Base-by-base conservation (phyloP, 208 protist species). In the Lotmaria passim region DNA sequence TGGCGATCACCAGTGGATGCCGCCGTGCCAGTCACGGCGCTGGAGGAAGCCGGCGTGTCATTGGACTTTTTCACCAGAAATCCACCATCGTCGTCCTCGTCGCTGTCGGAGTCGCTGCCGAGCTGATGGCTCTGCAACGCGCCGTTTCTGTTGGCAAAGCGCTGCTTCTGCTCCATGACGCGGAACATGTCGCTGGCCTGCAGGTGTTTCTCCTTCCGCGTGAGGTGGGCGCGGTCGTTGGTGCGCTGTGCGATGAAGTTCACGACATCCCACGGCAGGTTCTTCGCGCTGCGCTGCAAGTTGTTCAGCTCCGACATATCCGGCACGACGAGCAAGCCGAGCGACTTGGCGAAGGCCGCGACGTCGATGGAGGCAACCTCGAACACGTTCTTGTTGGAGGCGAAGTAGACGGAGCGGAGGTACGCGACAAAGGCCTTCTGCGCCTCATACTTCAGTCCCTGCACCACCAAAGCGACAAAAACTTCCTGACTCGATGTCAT, bases 371-470 rank as follows among this genome's bases (percentile, higher is more conserved):
- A 69, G 1, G 78, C 61, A 12, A 99, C 78, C 38, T 98, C 82
- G 65, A 99, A 99, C 1, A 99, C 90, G 44, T 96, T 83, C 72
- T 99, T 99, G 85, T 99, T 96, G 8, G 78, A 62, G 44, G 98
- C 85, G 63, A 99, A 93, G 81, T 98, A 94, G 7, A 99, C 76
- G 51, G 91, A 97, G 50, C 98, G 91, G 26, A 99, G 68, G 82
- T 99, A 99, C 10, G 97, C 96, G 33, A 99, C 93, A 74, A 99
- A 98, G 8, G 94, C 95, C 86, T 98, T 99, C 79, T 99, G 97
- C 12, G 98, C 98, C 43, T 98, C 93, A 78, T 98, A 96, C 87
- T 99, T 99, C 21, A 99, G 81, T 0, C 98, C 95, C 28, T 98
- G 88, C 41, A 98, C 84, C 10, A 99, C 83, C 12, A 98, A 79